Evolutionary conservation across 2,329 filamentous ascomycete species (phyloP).

Genomic region (Thelonectria discophora): DNA sequence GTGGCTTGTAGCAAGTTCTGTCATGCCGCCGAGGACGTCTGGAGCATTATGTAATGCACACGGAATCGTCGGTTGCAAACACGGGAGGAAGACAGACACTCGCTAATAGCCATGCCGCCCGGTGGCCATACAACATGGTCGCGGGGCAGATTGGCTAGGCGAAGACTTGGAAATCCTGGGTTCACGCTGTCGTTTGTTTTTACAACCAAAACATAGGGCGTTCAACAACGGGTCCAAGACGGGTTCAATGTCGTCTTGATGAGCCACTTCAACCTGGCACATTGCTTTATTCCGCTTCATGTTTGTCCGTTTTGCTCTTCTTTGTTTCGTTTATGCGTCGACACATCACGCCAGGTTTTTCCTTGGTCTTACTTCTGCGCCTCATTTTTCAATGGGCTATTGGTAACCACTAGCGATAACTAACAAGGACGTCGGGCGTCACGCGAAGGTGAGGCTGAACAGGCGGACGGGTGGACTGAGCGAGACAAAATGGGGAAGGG

Average conservation of each 20-base stretch:
- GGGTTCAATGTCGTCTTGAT: slow-evolving; percentile 63
- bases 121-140: slow-evolving; percentile 79
- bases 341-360: slow-evolving; percentile 20
- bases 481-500: background rate
- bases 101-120: slow-evolving; percentile 47
- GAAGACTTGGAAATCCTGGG: slow-evolving; percentile 70
- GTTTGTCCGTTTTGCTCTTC: slow-evolving; percentile 27
- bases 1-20: slow-evolving; percentile 99
- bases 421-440: slow-evolving; percentile 1
- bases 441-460: slow-evolving; percentile 5
- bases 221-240: slow-evolving; percentile 80
- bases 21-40: slow-evolving; percentile 95
- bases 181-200: slow-evolving; percentile 83
- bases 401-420: background rate
- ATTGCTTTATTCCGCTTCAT: slow-evolving; percentile 35
- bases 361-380: slow-evolving; percentile 19
- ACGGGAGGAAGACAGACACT: slow-evolving; percentile 32
- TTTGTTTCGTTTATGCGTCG: background rate
- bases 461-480: background rate
- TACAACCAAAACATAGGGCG: slow-evolving; percentile 84
- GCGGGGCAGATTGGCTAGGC: slow-evolving; percentile 53
- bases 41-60: slow-evolving; percentile 80
- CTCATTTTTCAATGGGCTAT: background rate
- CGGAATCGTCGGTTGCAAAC: slow-evolving; percentile 26
- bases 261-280: slow-evolving; percentile 74